These are phyloP conservation scores for Teratosphaeria pseudoeucalypti DNA, from an alignment of 2,329 filamentous ascomycete species.

Conservation along the genomic window DNA sequence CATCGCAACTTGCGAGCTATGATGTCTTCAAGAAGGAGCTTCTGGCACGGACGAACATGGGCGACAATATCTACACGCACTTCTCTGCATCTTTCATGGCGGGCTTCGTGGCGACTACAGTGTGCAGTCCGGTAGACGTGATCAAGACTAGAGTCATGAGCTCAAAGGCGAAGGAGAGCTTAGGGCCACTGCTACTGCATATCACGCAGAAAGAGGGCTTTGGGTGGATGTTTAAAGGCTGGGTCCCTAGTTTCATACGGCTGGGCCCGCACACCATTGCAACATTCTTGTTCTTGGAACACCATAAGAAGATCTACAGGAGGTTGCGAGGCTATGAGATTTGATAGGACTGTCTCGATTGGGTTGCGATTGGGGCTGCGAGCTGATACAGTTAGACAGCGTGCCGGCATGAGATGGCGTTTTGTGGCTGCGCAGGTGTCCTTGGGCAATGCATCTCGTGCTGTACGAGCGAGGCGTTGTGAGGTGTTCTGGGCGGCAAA, in stretches of 20 bases:
- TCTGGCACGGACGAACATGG: slow-evolving; percentile 53
- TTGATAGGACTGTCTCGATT: neutral
- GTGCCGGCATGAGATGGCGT: neutral
- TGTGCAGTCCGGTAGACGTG: slow-evolving; percentile 78
- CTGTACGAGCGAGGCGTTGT: neutral
- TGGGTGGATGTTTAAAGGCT: slow-evolving; percentile 80
- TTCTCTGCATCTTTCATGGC: slow-evolving; percentile 68
- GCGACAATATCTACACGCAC: slow-evolving; percentile 63
- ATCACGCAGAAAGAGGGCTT: slow-evolving; percentile 63
- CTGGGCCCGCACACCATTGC: slow-evolving; percentile 69
- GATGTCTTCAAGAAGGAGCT: slow-evolving; percentile 68
- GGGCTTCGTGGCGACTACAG: slow-evolving; percentile 72
- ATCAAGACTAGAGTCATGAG: slow-evolving; percentile 86
- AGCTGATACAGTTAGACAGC: neutral
- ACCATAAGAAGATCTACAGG: slow-evolving; percentile 71
- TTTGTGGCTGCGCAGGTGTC: neutral
- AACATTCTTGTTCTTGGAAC: slow-evolving; percentile 77
- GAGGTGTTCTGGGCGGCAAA: neutral
- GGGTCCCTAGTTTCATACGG: slow-evolving; percentile 67
- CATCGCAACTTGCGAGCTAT: slow-evolving; percentile 73
- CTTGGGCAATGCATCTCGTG: neutral
- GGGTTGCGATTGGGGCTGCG: neutral
- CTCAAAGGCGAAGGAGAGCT: slow-evolving; percentile 40
- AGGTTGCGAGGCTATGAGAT: slow-evolving; percentile 9
- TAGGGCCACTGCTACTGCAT: slow-evolving; percentile 52